Base-by-base conservation (phyloP, 495 filamentous ascomycete species). In the Podospora didyma region DNA sequence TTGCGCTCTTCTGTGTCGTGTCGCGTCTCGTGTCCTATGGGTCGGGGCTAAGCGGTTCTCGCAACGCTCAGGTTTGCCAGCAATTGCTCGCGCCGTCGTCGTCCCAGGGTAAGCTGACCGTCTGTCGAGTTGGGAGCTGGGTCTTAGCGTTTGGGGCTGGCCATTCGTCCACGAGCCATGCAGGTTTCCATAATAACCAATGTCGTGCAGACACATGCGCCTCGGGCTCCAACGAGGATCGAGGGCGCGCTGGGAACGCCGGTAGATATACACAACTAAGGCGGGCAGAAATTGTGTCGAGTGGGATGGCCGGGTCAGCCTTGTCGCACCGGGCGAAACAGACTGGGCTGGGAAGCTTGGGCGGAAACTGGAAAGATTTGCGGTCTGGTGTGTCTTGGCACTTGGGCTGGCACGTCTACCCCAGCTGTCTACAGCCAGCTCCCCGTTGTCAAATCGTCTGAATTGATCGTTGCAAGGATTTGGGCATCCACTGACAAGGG, bases 131-230 rank as follows among this genome's bases (percentile, higher is more conserved):
- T 31, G 26, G 9, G 3, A 31, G 26, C 26, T 42, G 39, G 39
- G 52, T 47, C 19, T 50, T 45, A 54, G 49, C 28, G 23, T 34
- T 49, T 44, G 37, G 20, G 45, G 46, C n/a, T 42, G 24, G 17
- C 56, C 54, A 64, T 57, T 60, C 58, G 62, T 62, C 59, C 60
- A 62, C 57, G 58, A 62, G 56, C 50, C 23, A 61, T 72, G 70
- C 70, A 69, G 60, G 65, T 54, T 56, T 56, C 68, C 66, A 67
- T 60, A 64, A 61, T 63, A 67, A 56, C 76, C 73, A 78, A 77
- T 79, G 67, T 66, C 61, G 59, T 63, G 65, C 62, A 72, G 68
- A 74, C 75, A 76, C 72, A 79, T 77, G 72, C 70, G 62, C 64
- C 57, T 59, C 66, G 64, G 69, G 63, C 67, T 62, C 55, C 55